These are phyloP conservation scores for Erythrophleum fordii DNA, from an alignment of 306 rosid genomes.

Conservation along the genomic window DNA sequence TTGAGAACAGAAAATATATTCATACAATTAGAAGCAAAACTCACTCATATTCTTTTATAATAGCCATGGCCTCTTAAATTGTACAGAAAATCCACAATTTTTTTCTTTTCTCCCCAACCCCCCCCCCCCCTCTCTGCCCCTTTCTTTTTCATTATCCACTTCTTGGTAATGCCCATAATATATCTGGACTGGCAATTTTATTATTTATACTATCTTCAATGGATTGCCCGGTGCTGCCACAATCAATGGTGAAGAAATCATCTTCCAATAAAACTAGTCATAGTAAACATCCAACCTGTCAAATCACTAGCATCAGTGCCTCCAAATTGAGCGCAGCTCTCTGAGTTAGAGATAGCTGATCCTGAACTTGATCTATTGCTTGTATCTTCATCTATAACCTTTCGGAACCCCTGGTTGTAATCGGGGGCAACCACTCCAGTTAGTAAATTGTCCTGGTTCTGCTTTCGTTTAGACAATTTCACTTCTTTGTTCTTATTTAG, in stretches of 20 bases:
- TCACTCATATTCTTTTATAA: conserved; percentile 14
- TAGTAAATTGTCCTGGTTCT: conserved; percentile 53
- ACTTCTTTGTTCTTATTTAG: conserved; percentile 77
- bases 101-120: background rate
- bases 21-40: conserved; percentile 19
- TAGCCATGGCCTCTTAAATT: conserved; percentile 2
- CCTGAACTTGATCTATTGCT: conserved; percentile 98
- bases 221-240: conserved; percentile 25
- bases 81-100: conserved; percentile 16
- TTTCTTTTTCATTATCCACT: conserved; percentile 10
- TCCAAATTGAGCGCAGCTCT: conserved; percentile 89
- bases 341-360: conserved; percentile 93
- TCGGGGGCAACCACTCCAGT: conserved; percentile 54
- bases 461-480: conserved; percentile 77
- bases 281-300: conserved; percentile 73
- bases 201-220: conserved; percentile 18
- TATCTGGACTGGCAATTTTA: conserved; percentile 4
- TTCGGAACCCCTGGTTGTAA: conserved; percentile 67
- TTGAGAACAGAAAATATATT: conserved; percentile 6
- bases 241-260: conserved; percentile 31
- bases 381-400: conserved; percentile 74
- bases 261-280: conserved; percentile 29
- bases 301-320: conserved; percentile 87
- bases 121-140: background rate
- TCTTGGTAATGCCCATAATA: conserved; percentile 23